Evolutionary conservation across 352 stramenopile genomes (phyloP).

Genomic region (Aphanomyces astaci): DNA sequence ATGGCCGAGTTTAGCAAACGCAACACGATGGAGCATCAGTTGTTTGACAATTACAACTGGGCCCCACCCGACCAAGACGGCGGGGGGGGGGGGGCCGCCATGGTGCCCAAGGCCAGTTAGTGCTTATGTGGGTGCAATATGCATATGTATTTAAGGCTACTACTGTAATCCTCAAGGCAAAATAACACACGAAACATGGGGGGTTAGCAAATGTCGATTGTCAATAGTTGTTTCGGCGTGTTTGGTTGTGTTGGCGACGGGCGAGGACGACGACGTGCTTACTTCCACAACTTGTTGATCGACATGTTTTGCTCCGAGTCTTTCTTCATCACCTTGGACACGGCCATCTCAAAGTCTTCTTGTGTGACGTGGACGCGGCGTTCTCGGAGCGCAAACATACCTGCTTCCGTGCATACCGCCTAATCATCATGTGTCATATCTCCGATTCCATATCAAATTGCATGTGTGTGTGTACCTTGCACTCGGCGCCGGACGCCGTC

Average conservation of each 20-base stretch:
- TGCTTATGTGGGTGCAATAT: not conserved
- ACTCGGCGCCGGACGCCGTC: constrained; percentile 96
- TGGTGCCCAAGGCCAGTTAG: not conserved
- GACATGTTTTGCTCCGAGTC: constrained; percentile 96
- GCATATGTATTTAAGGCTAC: not conserved
- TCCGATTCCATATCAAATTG: not conserved
- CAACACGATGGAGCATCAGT: constrained; percentile 69
- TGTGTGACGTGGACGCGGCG: constrained; percentile 99
- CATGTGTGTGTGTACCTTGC: constrained; percentile 66
- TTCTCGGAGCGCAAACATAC: constrained; percentile 99
- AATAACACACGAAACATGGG: too few species aligned
- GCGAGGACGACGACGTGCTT: constrained; percentile 38
- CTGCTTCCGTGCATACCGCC: constrained; percentile 98
- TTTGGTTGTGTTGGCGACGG: too few species aligned
- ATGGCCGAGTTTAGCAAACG: constrained; percentile 72
- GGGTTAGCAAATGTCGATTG: not conserved
- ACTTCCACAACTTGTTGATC: constrained; percentile 99
- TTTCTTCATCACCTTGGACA: constrained; percentile 99
- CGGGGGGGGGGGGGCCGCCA: not conserved
- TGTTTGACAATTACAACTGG: constrained; percentile 85
- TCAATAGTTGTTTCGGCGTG: not conserved
- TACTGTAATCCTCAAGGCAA: too few species aligned
- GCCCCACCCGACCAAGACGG: constrained; percentile 26
- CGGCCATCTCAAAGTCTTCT: constrained; percentile 99
- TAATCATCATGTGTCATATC: too few species aligned